phyloP scores from a whole-genome alignment of 495 filamentous ascomycete species.

The Choiromyces venosus region DNA sequence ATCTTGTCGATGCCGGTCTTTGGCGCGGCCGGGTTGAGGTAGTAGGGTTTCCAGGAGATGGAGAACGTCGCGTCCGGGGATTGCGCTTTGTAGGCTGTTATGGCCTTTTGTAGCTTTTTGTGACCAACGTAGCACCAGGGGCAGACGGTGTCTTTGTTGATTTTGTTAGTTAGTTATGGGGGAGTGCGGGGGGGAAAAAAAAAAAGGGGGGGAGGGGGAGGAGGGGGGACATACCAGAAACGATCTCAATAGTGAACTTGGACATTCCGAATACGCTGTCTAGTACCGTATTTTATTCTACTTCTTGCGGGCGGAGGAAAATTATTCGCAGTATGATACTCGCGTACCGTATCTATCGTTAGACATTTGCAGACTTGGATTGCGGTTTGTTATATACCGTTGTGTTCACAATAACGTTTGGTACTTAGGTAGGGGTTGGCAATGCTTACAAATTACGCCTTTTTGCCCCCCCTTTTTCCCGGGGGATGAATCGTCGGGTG shows the following conservation, averaged over 20 bases:
- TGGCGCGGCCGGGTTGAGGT: slow-evolving; percentile 64
- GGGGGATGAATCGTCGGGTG: too few relatives aligned
- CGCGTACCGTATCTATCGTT: too few relatives aligned
- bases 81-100: slow-evolving; percentile 55
- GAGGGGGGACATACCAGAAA: slow-evolving; percentile 41
- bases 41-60: slow-evolving; percentile 70
- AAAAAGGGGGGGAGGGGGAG: neutral
- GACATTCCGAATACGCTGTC: slow-evolving; percentile 68
- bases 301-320: too few relatives aligned
- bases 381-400: too few relatives aligned
- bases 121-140: slow-evolving; percentile 87
- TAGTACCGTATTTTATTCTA: too few relatives aligned
- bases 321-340: too few relatives aligned
- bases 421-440: too few relatives aligned
- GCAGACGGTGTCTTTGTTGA: slow-evolving; percentile 64
- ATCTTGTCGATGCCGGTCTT: slow-evolving; percentile 55
- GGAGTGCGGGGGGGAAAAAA: neutral
- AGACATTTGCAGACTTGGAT: too few relatives aligned
- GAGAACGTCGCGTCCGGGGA: slow-evolving; percentile 66
- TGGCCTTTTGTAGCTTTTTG: slow-evolving; percentile 64
- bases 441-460: too few relatives aligned
- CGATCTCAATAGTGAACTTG: slow-evolving; percentile 67
- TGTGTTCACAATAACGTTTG: too few relatives aligned
- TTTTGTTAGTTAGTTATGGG: slow-evolving; percentile 11
- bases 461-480: too few relatives aligned